These are phyloP conservation scores for Daldinia grandis DNA, from an alignment of 495 filamentous ascomycete genomes.

Conservation along the genomic window DNA sequence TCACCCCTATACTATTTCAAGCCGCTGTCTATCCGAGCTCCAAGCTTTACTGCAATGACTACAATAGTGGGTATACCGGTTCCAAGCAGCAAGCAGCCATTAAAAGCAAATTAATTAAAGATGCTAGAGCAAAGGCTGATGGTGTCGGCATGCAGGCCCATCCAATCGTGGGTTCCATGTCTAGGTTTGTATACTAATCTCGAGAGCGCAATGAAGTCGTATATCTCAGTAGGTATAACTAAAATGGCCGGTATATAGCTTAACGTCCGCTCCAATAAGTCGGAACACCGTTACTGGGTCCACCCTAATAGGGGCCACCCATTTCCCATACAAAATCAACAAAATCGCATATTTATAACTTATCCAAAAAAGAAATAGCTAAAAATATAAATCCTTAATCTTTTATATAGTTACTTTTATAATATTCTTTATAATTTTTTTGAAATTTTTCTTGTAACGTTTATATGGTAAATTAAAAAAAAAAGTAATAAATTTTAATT, in stretches of 20 bases:
- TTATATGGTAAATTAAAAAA: no score
- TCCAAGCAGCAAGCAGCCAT: constrained; percentile 57
- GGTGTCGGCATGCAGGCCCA: constrained; percentile 73
- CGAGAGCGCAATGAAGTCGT: constrained; percentile 58
- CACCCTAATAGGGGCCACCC: no score
- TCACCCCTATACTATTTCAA: constrained; percentile 65
- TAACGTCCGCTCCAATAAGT: constrained; percentile 59
- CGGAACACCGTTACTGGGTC: no score
- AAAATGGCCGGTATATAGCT: constrained; percentile 71
- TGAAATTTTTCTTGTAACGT: no score
- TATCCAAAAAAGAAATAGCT: no score
- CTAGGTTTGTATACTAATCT: constrained; percentile 58
- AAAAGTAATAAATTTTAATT: no score
- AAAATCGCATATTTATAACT: no score
- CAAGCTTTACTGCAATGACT: constrained; percentile 76
- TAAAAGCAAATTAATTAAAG: constrained; percentile 60
- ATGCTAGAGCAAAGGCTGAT: constrained; percentile 65
- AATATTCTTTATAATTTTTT: no score
- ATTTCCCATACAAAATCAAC: no score
- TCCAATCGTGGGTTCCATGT: constrained; percentile 63
- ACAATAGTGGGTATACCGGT: constrained; percentile 68
- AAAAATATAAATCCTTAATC: no score
- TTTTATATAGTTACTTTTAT: no score
- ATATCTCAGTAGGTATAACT: constrained; percentile 56
- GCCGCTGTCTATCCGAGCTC: constrained; percentile 62